Percentiles rank a stretch among this genome's conserved stretches.
Conservation (phyloP, 2,329 filamentous ascomycete species). For the Ophiocordyceps robertsii region DNA sequence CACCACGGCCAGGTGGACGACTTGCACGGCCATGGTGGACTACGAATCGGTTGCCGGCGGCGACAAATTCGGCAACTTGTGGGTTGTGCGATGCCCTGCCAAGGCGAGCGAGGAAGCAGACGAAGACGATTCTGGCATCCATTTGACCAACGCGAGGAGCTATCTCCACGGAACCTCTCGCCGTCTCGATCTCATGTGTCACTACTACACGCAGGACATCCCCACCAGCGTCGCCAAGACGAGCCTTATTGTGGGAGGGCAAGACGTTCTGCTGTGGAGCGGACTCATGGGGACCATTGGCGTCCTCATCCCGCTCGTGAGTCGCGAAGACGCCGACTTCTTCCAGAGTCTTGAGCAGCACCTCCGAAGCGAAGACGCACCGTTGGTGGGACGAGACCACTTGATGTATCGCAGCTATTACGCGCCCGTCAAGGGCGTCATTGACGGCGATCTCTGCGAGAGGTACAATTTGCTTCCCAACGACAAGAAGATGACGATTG, state of each 20-base stretch:
- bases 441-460: constrained; percentile 95
- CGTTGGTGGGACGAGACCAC: constrained; percentile 84
- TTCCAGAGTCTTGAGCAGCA: constrained; percentile 91
- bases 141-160: constrained; percentile 77
- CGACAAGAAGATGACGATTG: constrained; percentile 92
- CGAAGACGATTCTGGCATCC: constrained; percentile 78
- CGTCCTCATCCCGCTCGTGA: constrained; percentile 81
- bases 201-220: constrained; percentile 86
- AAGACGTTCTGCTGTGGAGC: constrained; percentile 85
- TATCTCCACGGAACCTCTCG: constrained; percentile 87
- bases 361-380: constrained; percentile 73
- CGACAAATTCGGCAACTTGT: constrained; percentile 96
- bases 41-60: constrained; percentile 92
- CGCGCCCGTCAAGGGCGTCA: constrained; percentile 87
- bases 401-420: constrained; percentile 94
- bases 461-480: constrained; percentile 70
- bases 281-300: constrained; percentile 91
- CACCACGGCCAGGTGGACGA: constrained; percentile 79
- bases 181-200: constrained; percentile 70
- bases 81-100: constrained; percentile 75
- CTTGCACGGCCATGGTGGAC: constrained; percentile 84
- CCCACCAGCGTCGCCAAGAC: constrained; percentile 85
- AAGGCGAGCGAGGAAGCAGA: constrained; percentile 84
- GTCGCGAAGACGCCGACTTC: constrained; percentile 90
- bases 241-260: constrained; percentile 77